Evolutionary conservation across 148 eudicot species (phyloP), one percentile per base, ranked within the genome.

Genomic region (Camellia lanceoleosa): DNA sequence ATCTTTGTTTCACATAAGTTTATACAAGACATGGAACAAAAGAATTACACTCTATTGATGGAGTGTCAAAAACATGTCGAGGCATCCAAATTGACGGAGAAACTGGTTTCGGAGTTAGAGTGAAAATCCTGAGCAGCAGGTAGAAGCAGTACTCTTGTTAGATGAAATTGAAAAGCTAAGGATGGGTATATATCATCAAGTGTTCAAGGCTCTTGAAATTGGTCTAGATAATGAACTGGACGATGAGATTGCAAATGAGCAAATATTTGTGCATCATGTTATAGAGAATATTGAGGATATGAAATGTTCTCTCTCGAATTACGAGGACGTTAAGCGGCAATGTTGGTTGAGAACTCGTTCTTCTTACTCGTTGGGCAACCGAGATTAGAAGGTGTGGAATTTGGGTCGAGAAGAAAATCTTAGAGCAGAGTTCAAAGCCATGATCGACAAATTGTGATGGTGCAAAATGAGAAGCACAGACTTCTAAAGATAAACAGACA

Each of bases 1-100:
- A 89, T 92, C 70, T 92, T 89, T 76, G 88, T 96, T 81, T 86
- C 93, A 86, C 92, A 91, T 65, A 96, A 86, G 83, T 96, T 96
- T 79, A 78, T 96, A 43, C 82, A 94, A 85, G 99, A 94, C 76
- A 87, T 96, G 94, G 99, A 96, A 80, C 92, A 96, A 71, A 96
- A 92, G 81, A 92, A 96, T 76, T 83, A 74, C 77, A 72, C 86
- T 54, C 82, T 96, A 76, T 60, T 89, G 80, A 69, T 84, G 3
- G 97, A 93, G 86, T 90, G 94, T 72, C 97, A 96, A 83, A 92
- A 88, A 76, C 95, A 96, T 58, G 88, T 83, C 3, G 95, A 94
- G 82, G 91, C 92, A 15, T 87, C 91, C 67, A 91, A 91, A 80
- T 81, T 85, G 81, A 88, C 93, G 0, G 97, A 96, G 78, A 85